phyloP scores from a whole-genome alignment of 495 filamentous ascomycete species.

The Pseudevernia furfuracea region DNA sequence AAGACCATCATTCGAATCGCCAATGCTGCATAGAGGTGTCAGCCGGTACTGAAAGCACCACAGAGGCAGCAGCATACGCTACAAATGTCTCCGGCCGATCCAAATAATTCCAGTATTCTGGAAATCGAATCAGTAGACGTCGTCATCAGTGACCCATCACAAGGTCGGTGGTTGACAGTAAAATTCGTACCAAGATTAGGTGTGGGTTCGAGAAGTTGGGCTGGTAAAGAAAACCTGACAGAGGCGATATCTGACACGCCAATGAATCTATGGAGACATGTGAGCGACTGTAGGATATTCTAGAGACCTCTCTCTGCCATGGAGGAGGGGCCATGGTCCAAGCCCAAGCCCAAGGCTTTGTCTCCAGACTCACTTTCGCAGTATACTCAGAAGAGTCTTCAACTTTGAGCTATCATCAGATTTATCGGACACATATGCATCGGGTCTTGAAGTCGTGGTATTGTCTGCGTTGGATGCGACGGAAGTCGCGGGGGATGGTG shows the following conservation, averaged over 20 bases:
- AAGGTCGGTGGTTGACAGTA: neutral
- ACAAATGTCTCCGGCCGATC: slow-evolving; percentile 93
- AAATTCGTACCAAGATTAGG: slow-evolving; percentile 68
- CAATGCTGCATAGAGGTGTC: slow-evolving; percentile 58
- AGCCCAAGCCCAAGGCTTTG: neutral
- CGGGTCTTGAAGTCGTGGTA: slow-evolving; percentile 27
- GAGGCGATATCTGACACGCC: slow-evolving; percentile 92
- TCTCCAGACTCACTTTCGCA: slow-evolving; percentile 57
- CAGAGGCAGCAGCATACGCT: slow-evolving; percentile 40
- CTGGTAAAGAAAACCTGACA: slow-evolving; percentile 90
- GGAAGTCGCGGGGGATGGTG: slow-evolving; percentile 29
- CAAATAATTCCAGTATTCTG: slow-evolving; percentile 98
- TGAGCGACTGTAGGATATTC: slow-evolving; percentile 2
- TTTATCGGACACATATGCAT: slow-evolving; percentile 46
- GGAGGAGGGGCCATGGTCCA: neutral
- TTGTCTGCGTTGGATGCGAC: slow-evolving; percentile 27
- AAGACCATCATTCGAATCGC: slow-evolving; percentile 81
- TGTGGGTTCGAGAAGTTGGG: slow-evolving; percentile 88
- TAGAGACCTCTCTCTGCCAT: neutral
- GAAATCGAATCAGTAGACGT: slow-evolving; percentile 21
- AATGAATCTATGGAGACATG: slow-evolving; percentile 57
- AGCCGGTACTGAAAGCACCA: slow-evolving; percentile 30
- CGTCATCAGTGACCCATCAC: neutral
- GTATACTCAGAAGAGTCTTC: slow-evolving; percentile 71
- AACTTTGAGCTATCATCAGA: slow-evolving; percentile 78